Percentiles rank a stretch among this genome's conserved stretches.
These are phyloP conservation scores for Penicillium steckii DNA, from an alignment of 495 filamentous ascomycete genomes.

Conservation along the genomic window DNA sequence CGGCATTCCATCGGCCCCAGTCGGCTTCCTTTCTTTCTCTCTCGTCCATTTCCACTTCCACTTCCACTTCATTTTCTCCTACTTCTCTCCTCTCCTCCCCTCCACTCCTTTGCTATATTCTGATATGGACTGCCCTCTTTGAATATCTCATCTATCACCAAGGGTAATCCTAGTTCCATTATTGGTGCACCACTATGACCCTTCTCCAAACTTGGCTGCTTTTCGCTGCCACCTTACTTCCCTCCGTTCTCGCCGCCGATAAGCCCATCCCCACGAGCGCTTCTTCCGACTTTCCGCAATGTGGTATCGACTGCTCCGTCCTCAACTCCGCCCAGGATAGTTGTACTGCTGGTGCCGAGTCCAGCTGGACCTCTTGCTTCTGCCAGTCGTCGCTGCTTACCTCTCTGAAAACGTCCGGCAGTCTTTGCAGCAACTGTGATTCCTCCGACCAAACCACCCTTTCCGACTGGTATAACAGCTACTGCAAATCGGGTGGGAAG, in stretches of 20 bases:
- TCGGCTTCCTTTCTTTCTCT: background rate
- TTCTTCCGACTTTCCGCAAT: slow-evolving; percentile 46
- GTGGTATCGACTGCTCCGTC: slow-evolving; percentile 45
- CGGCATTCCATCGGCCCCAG: too few species aligned
- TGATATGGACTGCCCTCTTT: background rate
- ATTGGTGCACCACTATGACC: background rate
- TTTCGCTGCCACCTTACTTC: background rate
- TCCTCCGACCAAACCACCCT: slow-evolving; percentile 37
- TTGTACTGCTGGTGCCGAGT: slow-evolving; percentile 38
- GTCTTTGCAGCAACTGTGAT: slow-evolving; percentile 32
- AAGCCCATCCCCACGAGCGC: slow-evolving; percentile 31
- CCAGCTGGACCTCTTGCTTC: slow-evolving; percentile 53
- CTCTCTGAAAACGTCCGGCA: slow-evolving; percentile 37
- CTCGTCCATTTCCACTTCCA: background rate
- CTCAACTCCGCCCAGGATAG: slow-evolving; percentile 44
- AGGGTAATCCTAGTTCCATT: too few species aligned
- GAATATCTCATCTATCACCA: too few species aligned
- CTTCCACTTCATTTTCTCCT: too few species aligned
- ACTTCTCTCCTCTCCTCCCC: background rate
- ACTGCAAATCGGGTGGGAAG: slow-evolving; percentile 33
- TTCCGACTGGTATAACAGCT: slow-evolving; percentile 49
- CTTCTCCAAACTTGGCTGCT: background rate
- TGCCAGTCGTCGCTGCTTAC: slow-evolving; percentile 48
- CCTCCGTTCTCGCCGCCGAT: slow-evolving; percentile 13
- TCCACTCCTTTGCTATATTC: background rate